Evolutionary conservation across 805 yeast genomes (phyloP).

Genomic region (Brettanomyces naardenensis): DNA sequence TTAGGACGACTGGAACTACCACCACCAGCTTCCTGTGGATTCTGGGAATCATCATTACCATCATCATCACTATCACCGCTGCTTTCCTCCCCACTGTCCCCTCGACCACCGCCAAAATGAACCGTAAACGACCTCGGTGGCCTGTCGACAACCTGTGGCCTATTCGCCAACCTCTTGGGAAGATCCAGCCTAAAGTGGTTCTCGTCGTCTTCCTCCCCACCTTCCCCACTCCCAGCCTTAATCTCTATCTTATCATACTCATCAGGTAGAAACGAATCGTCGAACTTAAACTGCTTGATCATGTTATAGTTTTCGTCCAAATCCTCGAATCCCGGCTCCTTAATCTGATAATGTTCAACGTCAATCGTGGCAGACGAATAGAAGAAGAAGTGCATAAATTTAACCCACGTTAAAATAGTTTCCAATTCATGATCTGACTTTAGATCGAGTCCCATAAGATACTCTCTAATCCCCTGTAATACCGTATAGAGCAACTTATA

Average conservation of each 20-base stretch:
- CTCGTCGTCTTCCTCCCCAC: conserved; percentile 3
- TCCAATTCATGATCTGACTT: conserved; percentile 14
- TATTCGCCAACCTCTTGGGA: conserved; percentile 16
- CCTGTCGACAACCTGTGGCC: conserved; percentile 21
- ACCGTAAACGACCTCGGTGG: conserved; percentile 27
- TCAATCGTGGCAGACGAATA: conserved; percentile 44
- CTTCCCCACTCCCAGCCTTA: conserved; percentile 12
- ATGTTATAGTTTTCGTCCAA: conserved; percentile 22
- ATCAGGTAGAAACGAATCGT: conserved; percentile 18
- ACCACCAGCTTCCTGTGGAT: neutral
- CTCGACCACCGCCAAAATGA: conserved; percentile 15
- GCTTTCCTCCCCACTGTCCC: conserved; percentile 7
- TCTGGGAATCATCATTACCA: neutral
- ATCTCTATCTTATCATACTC: conserved; percentile 23
- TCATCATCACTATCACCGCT: conserved; percentile 4
- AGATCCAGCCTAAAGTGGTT: conserved; percentile 11
- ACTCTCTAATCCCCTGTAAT: conserved; percentile 16
- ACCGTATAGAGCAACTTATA: conserved; percentile 19
- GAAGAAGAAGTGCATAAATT: conserved; percentile 30
- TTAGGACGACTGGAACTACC: neutral
- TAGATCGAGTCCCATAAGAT: conserved; percentile 6
- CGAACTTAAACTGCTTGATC: conserved; percentile 17
- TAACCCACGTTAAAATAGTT: conserved; percentile 22
- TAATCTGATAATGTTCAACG: conserved; percentile 36
- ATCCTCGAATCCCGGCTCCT: conserved; percentile 37